Evolutionary conservation across 495 filamentous ascomycete species (phyloP), one percentile per base, ranked within the genome.

Genomic region (Parmelia sp.): DNA sequence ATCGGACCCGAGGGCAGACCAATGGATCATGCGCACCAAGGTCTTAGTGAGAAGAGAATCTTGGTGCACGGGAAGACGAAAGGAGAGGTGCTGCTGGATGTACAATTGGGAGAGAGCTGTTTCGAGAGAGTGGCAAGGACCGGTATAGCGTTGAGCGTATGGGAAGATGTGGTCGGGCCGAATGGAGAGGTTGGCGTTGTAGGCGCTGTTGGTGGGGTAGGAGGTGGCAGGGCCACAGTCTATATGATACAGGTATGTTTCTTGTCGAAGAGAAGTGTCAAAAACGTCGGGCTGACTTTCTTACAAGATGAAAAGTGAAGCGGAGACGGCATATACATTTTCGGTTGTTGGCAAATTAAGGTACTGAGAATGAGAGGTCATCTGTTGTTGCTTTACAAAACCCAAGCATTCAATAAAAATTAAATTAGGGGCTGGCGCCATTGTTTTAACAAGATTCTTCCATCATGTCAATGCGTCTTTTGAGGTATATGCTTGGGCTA

Each of bases 81-180:
- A 62, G 82, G 82, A 5, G 80, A 86, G 45, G 78, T 88, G 17
- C 71, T 96, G 65, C 77, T 97, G 1, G 94, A 98, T 73, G 90
- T 88, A 4, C 90, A 91, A 65, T 78, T 98, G 4, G 87, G 87
- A 6, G 89, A 90, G 73, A 88, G 82, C 66, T 90, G 88, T 61
- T 98, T 98, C 72, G 89, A 91, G 70, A 80, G 90, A 11, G 79
- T 96, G 36, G 92, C 89, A 0, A 79, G 88, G 57, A 88, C 86
- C 49, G 94, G 94, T 11, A 90, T 98, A 70, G 89, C 91, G 19
- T 80, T 95, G 57, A 92, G 86, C 62, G 87, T 97, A 15, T 91
- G 91, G 83, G 88, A 93, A 70, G 90, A 94, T 71, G 80, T 86
- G 47, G 79, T 86, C 29, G 89, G 88, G 31, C 82, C 85, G 66